phyloP scores from a whole-genome alignment of 2,329 filamentous ascomycete genomes.

The Trichoderma simmonsii region DNA sequence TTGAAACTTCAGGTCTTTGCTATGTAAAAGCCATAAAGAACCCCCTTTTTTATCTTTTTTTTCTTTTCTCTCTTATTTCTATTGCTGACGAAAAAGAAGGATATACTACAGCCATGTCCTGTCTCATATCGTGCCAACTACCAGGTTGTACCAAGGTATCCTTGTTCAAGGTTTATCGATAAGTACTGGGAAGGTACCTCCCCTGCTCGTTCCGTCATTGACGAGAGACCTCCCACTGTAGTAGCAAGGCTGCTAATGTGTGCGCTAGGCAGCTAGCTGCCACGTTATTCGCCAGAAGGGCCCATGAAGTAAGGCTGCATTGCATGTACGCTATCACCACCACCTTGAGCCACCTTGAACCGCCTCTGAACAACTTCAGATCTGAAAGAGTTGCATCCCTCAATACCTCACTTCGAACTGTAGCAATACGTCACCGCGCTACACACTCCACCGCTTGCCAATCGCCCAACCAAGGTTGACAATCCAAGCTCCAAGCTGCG shows the following conservation, averaged over 20 bases:
- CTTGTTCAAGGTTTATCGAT: not conserved
- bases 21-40: not conserved
- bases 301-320: conserved; percentile 10
- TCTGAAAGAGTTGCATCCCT: not conserved
- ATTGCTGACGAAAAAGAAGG: not conserved
- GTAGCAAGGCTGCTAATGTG: not conserved
- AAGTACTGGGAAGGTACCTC: not conserved
- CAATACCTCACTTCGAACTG: not conserved
- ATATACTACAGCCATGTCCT: too few relatives aligned
- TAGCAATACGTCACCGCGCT: not conserved
- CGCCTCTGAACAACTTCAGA: not conserved
- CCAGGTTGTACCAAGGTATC: too few relatives aligned
- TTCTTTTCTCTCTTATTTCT: not conserved
- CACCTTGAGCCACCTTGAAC: not conserved
- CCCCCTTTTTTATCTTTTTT: not conserved
- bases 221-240: not conserved
- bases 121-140: too few relatives aligned
- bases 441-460: not conserved
- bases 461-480: not conserved
- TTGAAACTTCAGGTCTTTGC: not conserved
- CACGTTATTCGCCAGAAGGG: conserved; percentile 12
- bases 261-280: conserved; percentile 14
- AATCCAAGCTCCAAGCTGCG: not conserved
- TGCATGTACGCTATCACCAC: not conserved
- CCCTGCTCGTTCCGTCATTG: not conserved